A percentile compares a stretch with the other conserved stretches of the same genome.
These are phyloP conservation scores for Mucor mucedo DNA, from an alignment of 371 early-diverging fungal genomes.

Conservation along the genomic window DNA sequence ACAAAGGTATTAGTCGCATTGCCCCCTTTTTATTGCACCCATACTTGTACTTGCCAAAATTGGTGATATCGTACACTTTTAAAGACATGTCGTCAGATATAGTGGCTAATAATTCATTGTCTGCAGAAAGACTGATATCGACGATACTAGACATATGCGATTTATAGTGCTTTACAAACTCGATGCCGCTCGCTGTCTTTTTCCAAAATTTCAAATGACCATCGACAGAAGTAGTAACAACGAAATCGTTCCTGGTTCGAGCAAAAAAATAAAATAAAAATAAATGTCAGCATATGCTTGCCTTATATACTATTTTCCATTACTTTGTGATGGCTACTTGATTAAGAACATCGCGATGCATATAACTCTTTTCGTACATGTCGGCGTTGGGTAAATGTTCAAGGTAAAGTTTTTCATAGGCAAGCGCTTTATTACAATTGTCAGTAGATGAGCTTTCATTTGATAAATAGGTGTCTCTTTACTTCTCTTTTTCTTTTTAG, in stretches of 20 bases:
- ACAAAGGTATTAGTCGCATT: neutral
- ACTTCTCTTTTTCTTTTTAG: conserved; percentile 50
- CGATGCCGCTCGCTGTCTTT: conserved; percentile 89
- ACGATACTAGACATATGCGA: conserved; percentile 76
- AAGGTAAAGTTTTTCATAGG: conserved; percentile 80
- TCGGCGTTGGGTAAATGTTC: conserved; percentile 80
- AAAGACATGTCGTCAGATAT: conserved; percentile 82
- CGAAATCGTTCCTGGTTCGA: conserved; percentile 73
- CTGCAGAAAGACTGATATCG: conserved; percentile 71
- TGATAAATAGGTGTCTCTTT: neutral
- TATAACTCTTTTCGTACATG: conserved; percentile 92
- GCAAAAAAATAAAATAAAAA: neutral
- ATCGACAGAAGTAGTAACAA: conserved; percentile 93
- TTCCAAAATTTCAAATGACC: conserved; percentile 99
- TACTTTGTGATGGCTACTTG: conserved; percentile 78
- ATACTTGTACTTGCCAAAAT: conserved; percentile 73
- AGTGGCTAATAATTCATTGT: conserved; percentile 85
- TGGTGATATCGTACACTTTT: conserved; percentile 93
- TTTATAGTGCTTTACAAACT: conserved; percentile 96
- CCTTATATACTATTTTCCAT: neutral
- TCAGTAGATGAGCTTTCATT: neutral
- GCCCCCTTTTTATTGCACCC: neutral
- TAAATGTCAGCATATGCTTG: neutral
- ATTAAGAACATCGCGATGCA: conserved; percentile 92
- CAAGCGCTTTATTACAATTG: conserved; percentile 46